Evolutionary conservation across 2,329 filamentous ascomycete species (phyloP), one percentile per base, ranked within the genome.

Genomic region (Curvularia hawaiiensis): DNA sequence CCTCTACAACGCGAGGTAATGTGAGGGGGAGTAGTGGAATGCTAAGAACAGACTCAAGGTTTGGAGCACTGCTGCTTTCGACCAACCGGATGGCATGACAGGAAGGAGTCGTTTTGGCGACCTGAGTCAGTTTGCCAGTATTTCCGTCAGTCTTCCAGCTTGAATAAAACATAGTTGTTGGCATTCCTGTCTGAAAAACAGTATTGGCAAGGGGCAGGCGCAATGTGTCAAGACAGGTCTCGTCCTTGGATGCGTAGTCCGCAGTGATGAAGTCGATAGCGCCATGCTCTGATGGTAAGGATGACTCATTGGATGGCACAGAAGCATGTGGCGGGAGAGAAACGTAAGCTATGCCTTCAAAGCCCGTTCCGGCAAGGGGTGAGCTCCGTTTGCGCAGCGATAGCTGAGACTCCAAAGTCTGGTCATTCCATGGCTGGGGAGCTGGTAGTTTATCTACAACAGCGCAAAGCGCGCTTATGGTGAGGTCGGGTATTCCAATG

Each of bases 131-230:
- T 12, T 44, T 28, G 22, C 40, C 30, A 35, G 20, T 22, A 8
- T 30, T 14, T 26, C 24, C 38, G 35, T 40, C 47, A 14, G 60
- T 56, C 50, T 33, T 39, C 72, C 73, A 77, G 0, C 33, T 61
- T 1, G 70, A 68, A 3, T 60, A 41, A 16, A 58, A 67, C 67
- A 75, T 68, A 20, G 70, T 72, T 22, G 58, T 66, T 33, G 64
- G 67, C 26, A 79, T 80, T 45, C 87, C 89, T 59, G 88, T 94
- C 39, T 87, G 84, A 69, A 95, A 95, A 7, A 92, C 78, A 0
- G 91, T 96, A 68, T 92, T 91, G 40, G 91, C 88, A 26, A 95
- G 78, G 2, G 90, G 90, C 2, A 93, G 6, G 82, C 85, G 52
- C 83, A 75, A 47, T 11, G 58, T 60, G 35, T 68, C 59, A 28